phyloP scores from a whole-genome alignment of 305 asterid genomes.

The Withania somnifera region DNA sequence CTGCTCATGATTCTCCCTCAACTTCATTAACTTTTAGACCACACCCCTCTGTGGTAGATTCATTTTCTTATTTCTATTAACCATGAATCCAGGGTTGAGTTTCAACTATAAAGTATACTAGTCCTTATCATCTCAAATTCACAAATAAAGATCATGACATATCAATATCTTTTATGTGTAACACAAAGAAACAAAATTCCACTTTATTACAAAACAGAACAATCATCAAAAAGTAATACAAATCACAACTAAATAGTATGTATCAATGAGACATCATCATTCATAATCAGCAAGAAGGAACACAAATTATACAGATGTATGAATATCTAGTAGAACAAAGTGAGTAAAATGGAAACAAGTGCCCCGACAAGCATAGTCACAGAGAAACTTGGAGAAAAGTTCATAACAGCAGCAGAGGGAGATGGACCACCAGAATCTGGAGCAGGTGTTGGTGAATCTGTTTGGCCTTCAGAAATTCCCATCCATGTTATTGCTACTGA shows the following conservation, averaged over 20 bases:
- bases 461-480: not conserved
- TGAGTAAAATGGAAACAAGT: not conserved
- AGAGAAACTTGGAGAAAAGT: not conserved
- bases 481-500: not conserved
- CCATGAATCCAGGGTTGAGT: no score
- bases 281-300: not conserved
- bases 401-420: not conserved
- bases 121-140: not conserved
- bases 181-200: not conserved
- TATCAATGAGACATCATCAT: not conserved
- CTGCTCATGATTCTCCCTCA: not conserved
- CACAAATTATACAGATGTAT: not conserved
- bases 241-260: not conserved
- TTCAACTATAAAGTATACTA: no score
- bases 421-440: not conserved
- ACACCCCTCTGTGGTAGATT: no score
- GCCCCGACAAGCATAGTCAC: no score
- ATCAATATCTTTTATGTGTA: not conserved
- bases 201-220: not conserved
- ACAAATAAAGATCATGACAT: not conserved
- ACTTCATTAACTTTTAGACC: not conserved
- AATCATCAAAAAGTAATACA: not conserved
- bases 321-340: not conserved
- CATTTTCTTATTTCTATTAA: no score
- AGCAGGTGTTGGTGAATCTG: not conserved